Conservation (phyloP, 2,329 filamentous ascomycete genomes). For the Fusarium sp. region DNA sequence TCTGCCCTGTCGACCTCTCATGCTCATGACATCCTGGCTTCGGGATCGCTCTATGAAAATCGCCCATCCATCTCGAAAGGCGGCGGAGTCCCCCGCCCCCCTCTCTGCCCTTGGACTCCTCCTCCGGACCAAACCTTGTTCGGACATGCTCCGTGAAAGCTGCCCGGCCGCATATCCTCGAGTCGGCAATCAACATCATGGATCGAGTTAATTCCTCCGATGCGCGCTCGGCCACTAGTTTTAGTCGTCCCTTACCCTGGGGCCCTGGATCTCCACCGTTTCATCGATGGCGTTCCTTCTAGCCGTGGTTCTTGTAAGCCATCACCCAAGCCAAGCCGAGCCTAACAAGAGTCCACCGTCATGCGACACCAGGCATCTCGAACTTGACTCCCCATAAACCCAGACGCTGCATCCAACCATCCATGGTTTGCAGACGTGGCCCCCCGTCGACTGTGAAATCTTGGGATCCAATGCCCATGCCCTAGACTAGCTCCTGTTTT, state of each 20-base stretch:
- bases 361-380: constrained; percentile 29
- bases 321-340: constrained; percentile 33
- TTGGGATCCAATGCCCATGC: constrained; percentile 7
- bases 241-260: constrained; percentile 8
- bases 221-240: constrained; percentile 29
- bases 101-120: neutral
- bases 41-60: constrained; percentile 27
- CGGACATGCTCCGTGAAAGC: constrained; percentile 18
- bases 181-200: constrained; percentile 31
- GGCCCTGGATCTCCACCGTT: constrained; percentile 16
- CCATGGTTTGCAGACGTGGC: constrained; percentile 8
- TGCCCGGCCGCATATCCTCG: constrained; percentile 28
- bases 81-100: constrained; percentile 10
- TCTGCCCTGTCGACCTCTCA: neutral
- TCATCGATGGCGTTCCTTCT: constrained; percentile 26
- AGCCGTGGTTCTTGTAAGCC: constrained; percentile 32
- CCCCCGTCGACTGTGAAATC: constrained; percentile 16
- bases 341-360: constrained; percentile 33
- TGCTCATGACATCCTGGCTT: constrained; percentile 6
- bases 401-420: constrained; percentile 12
- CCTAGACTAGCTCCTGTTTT: constrained; percentile 16
- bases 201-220: constrained; percentile 38
- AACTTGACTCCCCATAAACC: constrained; percentile 10
- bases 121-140: constrained; percentile 24
- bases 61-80: constrained; percentile 27